Conservation (phyloP, 73 alveolate genomes). For the Blepharisma japonicum region DNA sequence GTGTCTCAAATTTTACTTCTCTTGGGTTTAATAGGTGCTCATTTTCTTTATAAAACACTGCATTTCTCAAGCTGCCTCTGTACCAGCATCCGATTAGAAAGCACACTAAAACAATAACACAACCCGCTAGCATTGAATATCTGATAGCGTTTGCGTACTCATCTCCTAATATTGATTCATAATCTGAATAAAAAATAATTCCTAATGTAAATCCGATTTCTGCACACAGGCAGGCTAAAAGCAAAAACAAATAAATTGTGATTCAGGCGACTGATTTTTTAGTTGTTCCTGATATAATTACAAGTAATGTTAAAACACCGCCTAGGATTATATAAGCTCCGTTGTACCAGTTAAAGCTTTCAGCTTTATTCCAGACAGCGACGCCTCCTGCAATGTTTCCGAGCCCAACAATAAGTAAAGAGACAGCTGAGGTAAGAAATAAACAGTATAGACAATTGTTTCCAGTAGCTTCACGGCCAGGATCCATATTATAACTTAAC, state of each 20-base stretch:
- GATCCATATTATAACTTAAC: too few relatives aligned
- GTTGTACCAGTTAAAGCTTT: slow-evolving; percentile 14
- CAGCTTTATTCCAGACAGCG: neutral
- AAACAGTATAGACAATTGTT: neutral
- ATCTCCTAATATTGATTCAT: slow-evolving; percentile 1
- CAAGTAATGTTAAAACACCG: neutral
- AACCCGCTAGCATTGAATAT: neutral
- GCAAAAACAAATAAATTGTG: neutral
- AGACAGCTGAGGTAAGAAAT: neutral
- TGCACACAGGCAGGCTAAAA: neutral
- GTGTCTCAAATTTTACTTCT: neutral
- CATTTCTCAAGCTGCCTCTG: slow-evolving; percentile 26
- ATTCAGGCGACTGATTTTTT: neutral
- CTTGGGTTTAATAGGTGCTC: slow-evolving; percentile 1
- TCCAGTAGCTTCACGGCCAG: neutral
- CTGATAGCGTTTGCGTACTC: slow-evolving; percentile 14
- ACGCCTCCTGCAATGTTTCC: slow-evolving; percentile 25
- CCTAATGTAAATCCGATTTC: slow-evolving; percentile 16
- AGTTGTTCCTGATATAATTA: neutral
- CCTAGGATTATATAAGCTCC: slow-evolving; percentile 19
- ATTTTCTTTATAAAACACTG: slow-evolving; percentile 10
- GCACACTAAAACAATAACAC: neutral
- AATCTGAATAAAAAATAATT: slow-evolving; percentile 2
- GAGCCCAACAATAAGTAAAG: neutral
- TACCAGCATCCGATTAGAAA: slow-evolving; percentile 7